Evolutionary conservation across 2,329 filamentous ascomycete genomes (phyloP).

Genomic region (Pseudofabraea citricarpa): DNA sequence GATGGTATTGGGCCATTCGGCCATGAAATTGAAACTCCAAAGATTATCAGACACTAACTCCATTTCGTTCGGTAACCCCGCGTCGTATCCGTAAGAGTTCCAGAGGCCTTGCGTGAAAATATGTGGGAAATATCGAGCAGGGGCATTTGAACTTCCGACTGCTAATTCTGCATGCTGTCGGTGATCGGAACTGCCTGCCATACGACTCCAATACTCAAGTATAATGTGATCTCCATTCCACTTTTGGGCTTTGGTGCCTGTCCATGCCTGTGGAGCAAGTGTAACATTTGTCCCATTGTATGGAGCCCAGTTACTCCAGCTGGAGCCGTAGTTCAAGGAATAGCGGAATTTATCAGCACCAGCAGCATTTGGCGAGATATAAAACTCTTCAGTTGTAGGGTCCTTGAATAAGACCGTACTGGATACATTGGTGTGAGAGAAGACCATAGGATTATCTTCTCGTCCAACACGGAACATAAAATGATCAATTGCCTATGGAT

Average conservation of each 20-base stretch:
- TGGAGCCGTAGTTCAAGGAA: constrained; percentile 33
- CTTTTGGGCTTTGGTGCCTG: constrained; percentile 47
- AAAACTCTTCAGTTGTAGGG: constrained; percentile 29
- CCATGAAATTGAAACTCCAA: constrained; percentile 58
- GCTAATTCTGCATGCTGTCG: constrained; percentile 54
- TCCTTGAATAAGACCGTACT: constrained; percentile 40
- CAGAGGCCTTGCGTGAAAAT: constrained; percentile 57
- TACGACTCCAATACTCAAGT: constrained; percentile 57
- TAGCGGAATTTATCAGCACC: constrained; percentile 51
- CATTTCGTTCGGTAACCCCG: constrained; percentile 50
- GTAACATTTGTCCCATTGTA: constrained; percentile 47
- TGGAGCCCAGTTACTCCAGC: constrained; percentile 52
- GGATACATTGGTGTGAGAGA: constrained; percentile 54
- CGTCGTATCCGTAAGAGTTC: constrained; percentile 60
- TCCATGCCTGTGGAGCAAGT: constrained; percentile 46
- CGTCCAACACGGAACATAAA: constrained; percentile 58
- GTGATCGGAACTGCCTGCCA: constrained; percentile 54
- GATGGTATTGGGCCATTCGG: constrained; percentile 56
- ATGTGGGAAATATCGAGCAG: constrained; percentile 52
- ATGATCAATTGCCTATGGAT: constrained; percentile 41
- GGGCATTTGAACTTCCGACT: constrained; percentile 26
- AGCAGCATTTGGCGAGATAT: constrained; percentile 51
- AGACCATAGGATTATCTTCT: constrained; percentile 53
- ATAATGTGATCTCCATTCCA: constrained; percentile 59
- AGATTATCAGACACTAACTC: constrained; percentile 40